A percentile compares a stretch with the other conserved stretches of the same genome.
Evolutionary conservation across 2,329 filamentous ascomycete species (phyloP).

Genomic region (Fusarium sp.): DNA sequence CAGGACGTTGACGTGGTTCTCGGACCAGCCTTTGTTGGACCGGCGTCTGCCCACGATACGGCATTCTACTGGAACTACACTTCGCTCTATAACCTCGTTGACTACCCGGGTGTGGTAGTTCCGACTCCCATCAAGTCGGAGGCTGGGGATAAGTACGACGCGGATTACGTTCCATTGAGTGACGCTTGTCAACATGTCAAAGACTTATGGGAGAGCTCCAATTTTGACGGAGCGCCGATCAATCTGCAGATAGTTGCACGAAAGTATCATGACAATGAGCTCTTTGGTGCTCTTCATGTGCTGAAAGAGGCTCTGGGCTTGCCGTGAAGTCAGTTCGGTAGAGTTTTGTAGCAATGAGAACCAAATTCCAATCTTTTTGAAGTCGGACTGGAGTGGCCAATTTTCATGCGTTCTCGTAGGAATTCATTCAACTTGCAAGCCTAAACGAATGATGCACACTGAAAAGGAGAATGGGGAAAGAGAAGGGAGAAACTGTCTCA

Average conservation of each 20-base stretch:
- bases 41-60: slow-evolving; percentile 37
- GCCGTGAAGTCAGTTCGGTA: background rate
- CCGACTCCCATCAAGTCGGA: slow-evolving; percentile 42
- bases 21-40: background rate
- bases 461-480: background rate
- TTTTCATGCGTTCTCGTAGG: background rate
- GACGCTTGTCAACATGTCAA: slow-evolving; percentile 45
- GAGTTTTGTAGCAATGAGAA: background rate
- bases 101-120: slow-evolving; percentile 48
- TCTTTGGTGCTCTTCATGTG: slow-evolving; percentile 44
- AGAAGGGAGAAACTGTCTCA: background rate
- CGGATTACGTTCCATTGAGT: slow-evolving; percentile 40
- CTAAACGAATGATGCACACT: background rate
- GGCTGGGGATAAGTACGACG: slow-evolving; percentile 41
- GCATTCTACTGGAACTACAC: background rate
- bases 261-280: slow-evolving; percentile 48
- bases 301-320: slow-evolving; percentile 28
- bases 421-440: background rate
- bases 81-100: slow-evolving; percentile 38
- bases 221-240: slow-evolving; percentile 49
- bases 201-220: slow-evolving; percentile 45
- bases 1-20: background rate
- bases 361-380: background rate
- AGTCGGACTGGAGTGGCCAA: background rate
- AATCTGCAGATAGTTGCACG: slow-evolving; percentile 48